These are phyloP conservation scores for Cryptococcus sp. DNA, from an alignment of 1,284 basidiomycete genomes.

Conservation along the genomic window DNA sequence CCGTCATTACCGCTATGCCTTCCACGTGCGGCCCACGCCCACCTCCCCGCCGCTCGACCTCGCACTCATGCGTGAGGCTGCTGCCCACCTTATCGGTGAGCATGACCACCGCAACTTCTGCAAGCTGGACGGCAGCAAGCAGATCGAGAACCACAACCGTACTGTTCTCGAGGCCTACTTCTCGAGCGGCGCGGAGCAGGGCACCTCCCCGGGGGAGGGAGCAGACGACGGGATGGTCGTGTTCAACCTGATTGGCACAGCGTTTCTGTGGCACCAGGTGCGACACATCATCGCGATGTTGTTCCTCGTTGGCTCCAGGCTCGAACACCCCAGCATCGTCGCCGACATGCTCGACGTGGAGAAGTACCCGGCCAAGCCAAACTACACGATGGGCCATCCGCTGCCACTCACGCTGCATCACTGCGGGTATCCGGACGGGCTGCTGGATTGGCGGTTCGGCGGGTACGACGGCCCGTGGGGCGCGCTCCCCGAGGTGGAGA, in stretches of 20 bases:
- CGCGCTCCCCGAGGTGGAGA: conserved; percentile 14
- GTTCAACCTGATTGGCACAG: conserved; percentile 81
- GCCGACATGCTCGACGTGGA: conserved; percentile 66
- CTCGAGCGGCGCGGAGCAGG: conserved; percentile 12
- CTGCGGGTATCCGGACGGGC: conserved; percentile 68
- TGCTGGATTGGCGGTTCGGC: conserved; percentile 69
- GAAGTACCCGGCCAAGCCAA: conserved; percentile 69
- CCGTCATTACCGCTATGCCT: conserved; percentile 98
- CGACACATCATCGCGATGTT: conserved; percentile 92
- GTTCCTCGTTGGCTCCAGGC: conserved; percentile 78
- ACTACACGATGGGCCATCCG: conserved; percentile 88
- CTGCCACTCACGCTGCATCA: conserved; percentile 91
- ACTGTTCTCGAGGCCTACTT: conserved; percentile 41
- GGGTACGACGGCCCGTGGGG: conserved; percentile 47
- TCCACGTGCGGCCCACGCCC: conserved; percentile 51
- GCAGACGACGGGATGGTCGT: conserved; percentile 54
- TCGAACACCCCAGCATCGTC: conserved; percentile 72
- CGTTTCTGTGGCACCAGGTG: conserved; percentile 96
- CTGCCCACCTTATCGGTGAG: conserved; percentile 70
- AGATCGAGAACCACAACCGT: conserved; percentile 63
- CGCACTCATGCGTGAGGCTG: conserved; percentile 71
- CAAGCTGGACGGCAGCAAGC: conserved; percentile 91
- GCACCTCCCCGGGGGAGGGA: conserved; percentile 5
- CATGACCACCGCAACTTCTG: conserved; percentile 97
- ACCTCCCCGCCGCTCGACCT: conserved; percentile 60